Evolutionary conservation across 805 yeast species (phyloP), one percentile per base, ranked within the genome.

Genomic region (Ogataea sp.): DNA sequence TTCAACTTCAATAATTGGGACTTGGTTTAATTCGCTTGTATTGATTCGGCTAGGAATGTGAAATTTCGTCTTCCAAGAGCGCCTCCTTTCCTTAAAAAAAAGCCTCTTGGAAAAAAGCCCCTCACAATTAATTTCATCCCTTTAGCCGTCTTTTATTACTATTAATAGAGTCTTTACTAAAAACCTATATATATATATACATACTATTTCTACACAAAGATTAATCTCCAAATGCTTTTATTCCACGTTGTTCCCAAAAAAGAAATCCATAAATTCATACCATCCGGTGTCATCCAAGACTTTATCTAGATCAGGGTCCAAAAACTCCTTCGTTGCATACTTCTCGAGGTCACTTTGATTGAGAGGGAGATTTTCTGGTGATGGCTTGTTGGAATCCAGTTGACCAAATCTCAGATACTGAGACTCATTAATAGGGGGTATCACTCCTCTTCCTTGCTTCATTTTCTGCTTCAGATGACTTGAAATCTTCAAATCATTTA

Each of bases 241-340:
- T 23, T 23, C 26, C 11, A 23, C 26, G 11, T 17, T 30, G 21
- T 30, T 30, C 11, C 21, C 33, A 18, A 51, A 51, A 32, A 51
- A 53, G 39, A 51, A 53, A n/a, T 46, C 50, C 32, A 53, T 38
- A 38, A 53, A 53, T 24, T 52, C 55, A 23, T 43, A 40, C 58
- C 58, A 53, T 2, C 58, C 58, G n/a, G 52, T 49, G 28, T 51
- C 56, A 30, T 53, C 56, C 23, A 51, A 43, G 14, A 48, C 14
- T 14, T 38, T 25, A 25, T 43, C 40, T 10, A 42, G 21, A 4
- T 32, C 34, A 13, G 37, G 36, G 20, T 38, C 35, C 16, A 28
- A 9, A 25, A 34, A 6, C 28, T 14, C 18, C n/a, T 27, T 29
- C 7, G 36, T 20, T 10, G 32, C 29, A n/a, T 11, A 14, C 9